Percentiles rank a stretch among this genome's conserved stretches.
Evolutionary conservation across 2,329 filamentous ascomycete genomes (phyloP).

Genomic region (Pseudovirgaria hyperparasitica): DNA sequence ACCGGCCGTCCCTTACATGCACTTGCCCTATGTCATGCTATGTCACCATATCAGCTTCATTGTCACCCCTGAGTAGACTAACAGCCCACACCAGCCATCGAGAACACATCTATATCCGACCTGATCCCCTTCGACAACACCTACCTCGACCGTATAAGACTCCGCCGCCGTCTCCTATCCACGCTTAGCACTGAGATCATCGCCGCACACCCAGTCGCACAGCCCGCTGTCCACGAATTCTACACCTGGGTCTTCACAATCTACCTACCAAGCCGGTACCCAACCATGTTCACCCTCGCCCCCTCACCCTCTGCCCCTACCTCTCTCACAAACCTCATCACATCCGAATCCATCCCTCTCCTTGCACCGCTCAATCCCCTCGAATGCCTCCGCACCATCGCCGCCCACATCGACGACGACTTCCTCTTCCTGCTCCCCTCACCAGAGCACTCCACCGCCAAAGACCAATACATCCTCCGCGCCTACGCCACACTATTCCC

Average conservation of each 20-base stretch:
- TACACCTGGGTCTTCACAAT: constrained; percentile 41
- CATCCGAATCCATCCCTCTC: constrained; percentile 29
- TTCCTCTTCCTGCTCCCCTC: constrained; percentile 44
- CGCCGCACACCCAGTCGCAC: constrained; percentile 23
- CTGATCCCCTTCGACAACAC: constrained; percentile 48
- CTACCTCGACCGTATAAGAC: constrained; percentile 38
- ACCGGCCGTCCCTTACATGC: constrained; percentile 3
- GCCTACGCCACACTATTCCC: constrained; percentile 46
- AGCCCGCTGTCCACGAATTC: constrained; percentile 40
- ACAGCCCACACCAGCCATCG: constrained; percentile 31
- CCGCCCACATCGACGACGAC: constrained; percentile 44
- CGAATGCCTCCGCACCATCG: constrained; percentile 35
- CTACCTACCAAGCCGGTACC: constrained; percentile 46
- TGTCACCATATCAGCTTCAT: background rate
- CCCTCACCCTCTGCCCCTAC: constrained; percentile 7
- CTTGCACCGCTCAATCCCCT: constrained; percentile 18
- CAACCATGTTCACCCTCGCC: constrained; percentile 36
- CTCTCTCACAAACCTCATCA: constrained; percentile 33
- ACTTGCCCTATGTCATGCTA: background rate
- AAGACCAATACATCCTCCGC: constrained; percentile 39
- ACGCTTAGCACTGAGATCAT: constrained; percentile 30
- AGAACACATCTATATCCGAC: constrained; percentile 39
- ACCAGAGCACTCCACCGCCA: constrained; percentile 9
- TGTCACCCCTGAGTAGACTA: background rate
- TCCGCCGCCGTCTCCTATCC: constrained; percentile 36